Evolutionary conservation across 352 stramenopile genomes (phyloP).

Genomic region (Globisporangium barbulae): DNA sequence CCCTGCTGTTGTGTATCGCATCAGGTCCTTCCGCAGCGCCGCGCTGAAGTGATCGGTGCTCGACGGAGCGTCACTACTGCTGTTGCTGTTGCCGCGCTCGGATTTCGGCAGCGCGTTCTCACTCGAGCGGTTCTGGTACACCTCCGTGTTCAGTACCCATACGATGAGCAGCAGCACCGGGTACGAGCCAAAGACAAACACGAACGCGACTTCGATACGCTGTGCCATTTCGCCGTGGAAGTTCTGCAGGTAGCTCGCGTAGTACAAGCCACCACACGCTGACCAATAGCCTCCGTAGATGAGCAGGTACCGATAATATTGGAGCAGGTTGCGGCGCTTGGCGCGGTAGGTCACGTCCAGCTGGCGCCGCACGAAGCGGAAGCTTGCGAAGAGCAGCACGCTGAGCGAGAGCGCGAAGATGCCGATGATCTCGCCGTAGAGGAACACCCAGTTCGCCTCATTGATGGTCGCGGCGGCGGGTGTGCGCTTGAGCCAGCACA

Average conservation of each 20-base stretch:
- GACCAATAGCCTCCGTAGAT: conserved; percentile 73
- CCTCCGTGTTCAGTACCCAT: conserved; percentile 81
- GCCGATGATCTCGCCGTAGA: conserved; percentile 51
- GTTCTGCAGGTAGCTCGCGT: conserved; percentile 57
- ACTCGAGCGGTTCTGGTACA: conserved; percentile 74
- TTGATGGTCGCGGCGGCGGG: conserved; percentile 41
- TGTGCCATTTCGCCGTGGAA: conserved; percentile 61
- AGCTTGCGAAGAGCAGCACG: conserved; percentile 80
- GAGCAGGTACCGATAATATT: conserved; percentile 85
- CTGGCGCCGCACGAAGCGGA: conserved; percentile 80
- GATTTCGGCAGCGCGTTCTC: conserved; percentile 65
- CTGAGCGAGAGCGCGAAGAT: conserved; percentile 61
- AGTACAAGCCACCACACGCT: conserved; percentile 66
- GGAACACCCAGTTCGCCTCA: conserved; percentile 54
- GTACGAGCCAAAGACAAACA: conserved; percentile 71
- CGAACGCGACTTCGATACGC: conserved; percentile 56
- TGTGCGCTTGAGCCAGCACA: conserved; percentile 76
- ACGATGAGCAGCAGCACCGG: conserved; percentile 67
- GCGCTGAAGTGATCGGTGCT: conserved; percentile 79
- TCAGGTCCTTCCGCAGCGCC: conserved; percentile 76
- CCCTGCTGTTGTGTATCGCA: conserved; percentile 82
- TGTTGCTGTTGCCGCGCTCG: conserved; percentile 35
- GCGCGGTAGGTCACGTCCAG: conserved; percentile 82
- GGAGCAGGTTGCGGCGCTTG: conserved; percentile 76
- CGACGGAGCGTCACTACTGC: conserved; percentile 14